These are phyloP conservation scores for Arabis alpina DNA, from an alignment of 345 rosid species.

Conservation along the genomic window DNA sequence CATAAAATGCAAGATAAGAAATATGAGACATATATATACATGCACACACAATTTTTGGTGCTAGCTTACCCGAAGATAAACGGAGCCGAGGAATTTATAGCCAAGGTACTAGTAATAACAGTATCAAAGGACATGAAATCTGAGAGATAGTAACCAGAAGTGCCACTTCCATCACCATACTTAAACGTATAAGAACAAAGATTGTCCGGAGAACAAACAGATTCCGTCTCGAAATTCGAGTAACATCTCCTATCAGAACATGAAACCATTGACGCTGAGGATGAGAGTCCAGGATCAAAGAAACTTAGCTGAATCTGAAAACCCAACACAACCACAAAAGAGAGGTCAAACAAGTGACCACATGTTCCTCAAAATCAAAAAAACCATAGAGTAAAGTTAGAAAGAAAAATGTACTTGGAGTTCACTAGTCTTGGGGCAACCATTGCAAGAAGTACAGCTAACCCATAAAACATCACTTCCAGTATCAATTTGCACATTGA, in stretches of 20 bases:
- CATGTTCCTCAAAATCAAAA: neutral
- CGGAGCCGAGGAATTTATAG: conserved; percentile 62
- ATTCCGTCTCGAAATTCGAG: conserved; percentile 66
- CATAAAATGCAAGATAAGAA: conserved; percentile 9
- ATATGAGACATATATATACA: neutral
- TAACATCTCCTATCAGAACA: conserved; percentile 80
- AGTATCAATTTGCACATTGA: conserved; percentile 89
- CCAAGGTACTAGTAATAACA: conserved; percentile 54
- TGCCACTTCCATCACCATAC: conserved; percentile 96
- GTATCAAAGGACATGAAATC: conserved; percentile 69
- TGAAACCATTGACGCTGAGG: conserved; percentile 62
- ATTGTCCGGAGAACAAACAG: conserved; percentile 63
- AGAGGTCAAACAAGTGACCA: conserved; percentile 24
- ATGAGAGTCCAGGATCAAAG: conserved; percentile 75
- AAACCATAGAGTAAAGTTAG: conserved; percentile 10
- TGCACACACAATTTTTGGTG: neutral
- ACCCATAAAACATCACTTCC: conserved; percentile 98
- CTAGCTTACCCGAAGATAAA: conserved; percentile 85
- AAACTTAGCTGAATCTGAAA: conserved; percentile 78
- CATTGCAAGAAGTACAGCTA: conserved; percentile 80
- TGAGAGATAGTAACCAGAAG: conserved; percentile 82
- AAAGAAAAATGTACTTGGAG: conserved; percentile 59
- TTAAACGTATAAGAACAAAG: conserved; percentile 77
- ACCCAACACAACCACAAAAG: neutral
- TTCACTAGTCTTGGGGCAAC: conserved; percentile 84